phyloP scores from a whole-genome alignment of 2,329 filamentous ascomycete species.

The Cercospora citrullina region DNA sequence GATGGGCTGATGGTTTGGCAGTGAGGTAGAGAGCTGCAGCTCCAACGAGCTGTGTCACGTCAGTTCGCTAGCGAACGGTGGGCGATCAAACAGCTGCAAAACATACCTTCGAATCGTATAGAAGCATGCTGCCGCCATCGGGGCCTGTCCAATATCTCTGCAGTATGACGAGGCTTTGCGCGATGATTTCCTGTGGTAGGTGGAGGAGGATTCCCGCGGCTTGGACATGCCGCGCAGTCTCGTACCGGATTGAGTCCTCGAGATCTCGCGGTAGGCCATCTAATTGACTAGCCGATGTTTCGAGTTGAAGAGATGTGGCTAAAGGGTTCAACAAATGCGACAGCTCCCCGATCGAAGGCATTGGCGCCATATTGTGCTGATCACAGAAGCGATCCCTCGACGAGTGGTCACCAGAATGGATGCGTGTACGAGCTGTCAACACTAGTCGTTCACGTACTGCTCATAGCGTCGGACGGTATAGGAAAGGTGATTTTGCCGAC shows the following conservation, averaged over 20 bases:
- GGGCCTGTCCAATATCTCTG: conserved; percentile 75
- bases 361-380: conserved; percentile 20
- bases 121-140: conserved; percentile 51
- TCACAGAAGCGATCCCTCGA: neutral
- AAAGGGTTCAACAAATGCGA: conserved; percentile 66
- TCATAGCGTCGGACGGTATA: neutral
- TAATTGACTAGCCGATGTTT: conserved; percentile 55
- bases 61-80: conserved; percentile 8
- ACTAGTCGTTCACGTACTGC: neutral
- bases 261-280: conserved; percentile 65
- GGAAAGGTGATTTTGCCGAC: neutral
- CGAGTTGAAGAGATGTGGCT: conserved; percentile 70
- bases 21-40: conserved; percentile 78
- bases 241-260: conserved; percentile 70
- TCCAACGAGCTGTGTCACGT: conserved; percentile 66
- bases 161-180: conserved; percentile 79
- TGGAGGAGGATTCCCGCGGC: conserved; percentile 77
- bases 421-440: neutral
- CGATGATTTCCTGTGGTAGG: conserved; percentile 80
- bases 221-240: conserved; percentile 72
- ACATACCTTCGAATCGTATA: conserved; percentile 55
- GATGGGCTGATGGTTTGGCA: conserved; percentile 76
- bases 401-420: neutral
- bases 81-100: conserved; percentile 3
- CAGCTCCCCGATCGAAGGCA: conserved; percentile 36